Conservation (phyloP, 1,284 basidiomycete species). For the Athelia psychrophila region DNA sequence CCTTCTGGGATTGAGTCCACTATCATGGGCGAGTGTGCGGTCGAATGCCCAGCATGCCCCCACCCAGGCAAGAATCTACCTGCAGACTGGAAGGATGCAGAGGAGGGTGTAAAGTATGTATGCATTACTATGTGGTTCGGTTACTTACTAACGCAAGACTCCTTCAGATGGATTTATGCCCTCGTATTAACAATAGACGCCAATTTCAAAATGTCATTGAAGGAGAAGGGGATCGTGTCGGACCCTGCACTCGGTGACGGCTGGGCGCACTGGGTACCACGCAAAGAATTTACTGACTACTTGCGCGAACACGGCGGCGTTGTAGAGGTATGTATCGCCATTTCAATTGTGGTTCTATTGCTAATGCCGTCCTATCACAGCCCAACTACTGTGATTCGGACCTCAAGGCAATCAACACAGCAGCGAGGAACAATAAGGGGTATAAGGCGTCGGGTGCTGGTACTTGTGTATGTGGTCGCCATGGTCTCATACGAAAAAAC, state of each 20-base stretch:
- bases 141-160: too few species aligned
- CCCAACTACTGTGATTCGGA: slow-evolving; percentile 9
- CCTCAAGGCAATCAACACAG: slow-evolving; percentile 13
- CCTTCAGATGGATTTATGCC: too few species aligned
- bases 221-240: slow-evolving; percentile 3
- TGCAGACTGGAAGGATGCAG: slow-evolving; percentile 1
- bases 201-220: too few species aligned
- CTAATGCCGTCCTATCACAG: neutral
- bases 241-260: slow-evolving; percentile 11
- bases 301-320: slow-evolving; percentile 7
- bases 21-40: slow-evolving; percentile 5
- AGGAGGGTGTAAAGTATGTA: neutral
- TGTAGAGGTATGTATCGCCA: slow-evolving; percentile 18
- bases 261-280: slow-evolving; percentile 8
- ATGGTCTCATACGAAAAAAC: neutral
- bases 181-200: too few species aligned
- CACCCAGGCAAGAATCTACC: slow-evolving; percentile 14
- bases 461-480: neutral
- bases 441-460: slow-evolving; percentile 3
- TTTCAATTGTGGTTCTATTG: slow-evolving; percentile 8
- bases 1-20: slow-evolving; percentile 8
- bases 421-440: slow-evolving; percentile 3
- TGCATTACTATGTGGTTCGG: too few species aligned
- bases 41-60: slow-evolving; percentile 17
- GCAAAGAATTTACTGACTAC: neutral